Evolutionary conservation across 176 grass and related monocot genomes (phyloP).

Genomic region (Ensete ventricosum): DNA sequence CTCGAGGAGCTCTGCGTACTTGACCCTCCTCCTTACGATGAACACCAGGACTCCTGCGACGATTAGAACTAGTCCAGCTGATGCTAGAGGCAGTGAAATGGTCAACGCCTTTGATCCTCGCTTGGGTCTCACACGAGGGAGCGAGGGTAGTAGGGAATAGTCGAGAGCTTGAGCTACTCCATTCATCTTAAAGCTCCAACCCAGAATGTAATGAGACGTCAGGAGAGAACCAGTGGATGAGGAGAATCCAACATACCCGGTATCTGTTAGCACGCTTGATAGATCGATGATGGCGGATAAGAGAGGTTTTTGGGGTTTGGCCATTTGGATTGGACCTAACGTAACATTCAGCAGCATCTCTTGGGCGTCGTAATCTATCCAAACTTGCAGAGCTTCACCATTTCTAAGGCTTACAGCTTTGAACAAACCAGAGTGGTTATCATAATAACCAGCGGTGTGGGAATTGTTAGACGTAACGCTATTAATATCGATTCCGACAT

Average conservation of each 20-base stretch:
- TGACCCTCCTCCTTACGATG: neutral
- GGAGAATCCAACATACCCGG: constrained; percentile 30
- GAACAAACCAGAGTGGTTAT: neutral
- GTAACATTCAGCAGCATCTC: constrained; percentile 16
- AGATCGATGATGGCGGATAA: constrained; percentile 13
- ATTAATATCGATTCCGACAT: constrained; percentile 24
- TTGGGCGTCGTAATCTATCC: constrained; percentile 22
- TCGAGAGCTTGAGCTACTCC: neutral
- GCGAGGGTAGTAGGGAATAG: neutral
- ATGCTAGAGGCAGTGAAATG: neutral
- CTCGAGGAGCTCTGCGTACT: neutral
- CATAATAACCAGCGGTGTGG: neutral
- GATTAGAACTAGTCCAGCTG: neutral
- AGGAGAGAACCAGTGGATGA: neutral
- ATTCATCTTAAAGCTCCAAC: neutral
- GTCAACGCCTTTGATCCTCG: neutral
- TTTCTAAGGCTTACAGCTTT: constrained; percentile 11
- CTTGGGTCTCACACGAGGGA: neutral
- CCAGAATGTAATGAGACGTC: neutral
- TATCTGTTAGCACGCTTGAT: constrained; percentile 1
- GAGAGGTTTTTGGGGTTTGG: constrained; percentile 19
- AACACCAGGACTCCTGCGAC: neutral
- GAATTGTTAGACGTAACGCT: neutral
- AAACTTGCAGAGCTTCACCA: constrained; percentile 16
- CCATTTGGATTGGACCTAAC: constrained; percentile 18